phyloP scores from a whole-genome alignment of 1,139 yeast genomes.

The Saccharomycopsis hybrid region DNA sequence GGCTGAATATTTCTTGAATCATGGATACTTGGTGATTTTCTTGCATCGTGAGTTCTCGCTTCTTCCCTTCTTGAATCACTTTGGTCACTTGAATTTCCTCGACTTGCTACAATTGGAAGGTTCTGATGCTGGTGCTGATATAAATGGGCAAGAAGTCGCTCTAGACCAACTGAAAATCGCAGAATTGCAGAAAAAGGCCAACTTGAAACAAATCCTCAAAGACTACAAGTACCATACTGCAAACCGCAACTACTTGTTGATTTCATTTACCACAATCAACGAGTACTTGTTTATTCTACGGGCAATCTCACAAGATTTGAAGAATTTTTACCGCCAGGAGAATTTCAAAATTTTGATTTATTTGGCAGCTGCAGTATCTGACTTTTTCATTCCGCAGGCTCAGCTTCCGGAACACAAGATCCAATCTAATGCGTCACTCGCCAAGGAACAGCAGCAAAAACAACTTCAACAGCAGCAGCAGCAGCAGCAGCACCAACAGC shows the following conservation, averaged over 20 bases:
- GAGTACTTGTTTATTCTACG: conserved; percentile 85
- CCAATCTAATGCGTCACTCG: conserved; percentile 53
- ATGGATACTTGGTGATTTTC: conserved; percentile 88
- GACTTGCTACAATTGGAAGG: conserved; percentile 67
- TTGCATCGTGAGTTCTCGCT: conserved; percentile 88
- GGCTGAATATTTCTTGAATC: conserved; percentile 82
- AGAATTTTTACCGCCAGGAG: conserved; percentile 30
- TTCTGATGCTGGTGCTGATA: too few relatives aligned
- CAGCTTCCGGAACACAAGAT: conserved; percentile 90
- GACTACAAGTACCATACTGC: conserved; percentile 25
- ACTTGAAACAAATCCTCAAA: conserved; percentile 5
- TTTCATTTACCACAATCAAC: conserved; percentile 93
- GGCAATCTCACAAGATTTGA: conserved; percentile 55
- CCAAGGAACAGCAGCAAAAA: conserved; percentile 7
- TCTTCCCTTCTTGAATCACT: conserved; percentile 85
- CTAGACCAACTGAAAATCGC: background rate
- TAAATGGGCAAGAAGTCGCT: background rate
- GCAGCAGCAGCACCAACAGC: too few relatives aligned
- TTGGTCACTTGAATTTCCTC: conserved; percentile 72
- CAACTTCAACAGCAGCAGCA: too few relatives aligned
- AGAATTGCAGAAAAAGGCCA: conserved; percentile 1
- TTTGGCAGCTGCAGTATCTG: conserved; percentile 96
- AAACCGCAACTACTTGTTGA: conserved; percentile 51
- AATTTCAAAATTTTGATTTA: conserved; percentile 64
- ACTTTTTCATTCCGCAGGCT: conserved; percentile 83